These are phyloP conservation scores for Pholiota conissans DNA, from an alignment of 768 basidiomycete species.

Conservation along the genomic window DNA sequence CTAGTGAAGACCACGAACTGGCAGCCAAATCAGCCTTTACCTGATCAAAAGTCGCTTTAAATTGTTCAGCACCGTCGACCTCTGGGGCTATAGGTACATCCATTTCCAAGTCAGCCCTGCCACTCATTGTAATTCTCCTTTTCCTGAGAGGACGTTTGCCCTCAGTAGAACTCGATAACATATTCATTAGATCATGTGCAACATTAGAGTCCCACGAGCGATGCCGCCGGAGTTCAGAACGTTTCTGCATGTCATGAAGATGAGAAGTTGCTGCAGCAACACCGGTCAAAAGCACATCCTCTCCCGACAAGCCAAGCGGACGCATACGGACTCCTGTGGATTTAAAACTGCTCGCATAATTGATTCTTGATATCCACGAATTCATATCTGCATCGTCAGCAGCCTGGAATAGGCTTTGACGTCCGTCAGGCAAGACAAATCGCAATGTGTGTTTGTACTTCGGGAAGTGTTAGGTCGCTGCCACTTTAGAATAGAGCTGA, in stretches of 20 bases:
- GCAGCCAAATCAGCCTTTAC: constrained; percentile 85
- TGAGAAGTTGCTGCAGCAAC: constrained; percentile 86
- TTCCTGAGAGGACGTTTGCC: constrained; percentile 21
- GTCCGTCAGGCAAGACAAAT: constrained; percentile 72
- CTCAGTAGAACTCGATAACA: constrained; percentile 31
- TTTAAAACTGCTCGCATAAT: constrained; percentile 93
- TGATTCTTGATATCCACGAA: constrained; percentile 89
- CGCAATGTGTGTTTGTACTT: constrained; percentile 77
- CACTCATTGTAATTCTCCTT: constrained; percentile 30
- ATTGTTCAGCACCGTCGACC: constrained; percentile 61
- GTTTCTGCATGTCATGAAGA: constrained; percentile 62
- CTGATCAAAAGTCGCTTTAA: constrained; percentile 82
- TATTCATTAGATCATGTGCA: constrained; percentile 40
- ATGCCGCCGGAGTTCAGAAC: constrained; percentile 25
- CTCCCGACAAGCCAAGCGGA: constrained; percentile 63
- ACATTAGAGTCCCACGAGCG: constrained; percentile 45
- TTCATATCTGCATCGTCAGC: constrained; percentile 71
- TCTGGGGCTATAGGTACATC: constrained; percentile 53
- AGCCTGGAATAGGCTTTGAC: constrained; percentile 81
- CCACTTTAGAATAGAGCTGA: no score
- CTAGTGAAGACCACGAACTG: constrained; percentile 32
- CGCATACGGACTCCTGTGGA: constrained; percentile 82
- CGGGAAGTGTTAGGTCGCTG: neutral
- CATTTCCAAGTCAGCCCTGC: constrained; percentile 39
- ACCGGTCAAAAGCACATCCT: constrained; percentile 76